Evolutionary conservation across 345 rosid species (phyloP).

Genomic region (Trapa incisa): DNA sequence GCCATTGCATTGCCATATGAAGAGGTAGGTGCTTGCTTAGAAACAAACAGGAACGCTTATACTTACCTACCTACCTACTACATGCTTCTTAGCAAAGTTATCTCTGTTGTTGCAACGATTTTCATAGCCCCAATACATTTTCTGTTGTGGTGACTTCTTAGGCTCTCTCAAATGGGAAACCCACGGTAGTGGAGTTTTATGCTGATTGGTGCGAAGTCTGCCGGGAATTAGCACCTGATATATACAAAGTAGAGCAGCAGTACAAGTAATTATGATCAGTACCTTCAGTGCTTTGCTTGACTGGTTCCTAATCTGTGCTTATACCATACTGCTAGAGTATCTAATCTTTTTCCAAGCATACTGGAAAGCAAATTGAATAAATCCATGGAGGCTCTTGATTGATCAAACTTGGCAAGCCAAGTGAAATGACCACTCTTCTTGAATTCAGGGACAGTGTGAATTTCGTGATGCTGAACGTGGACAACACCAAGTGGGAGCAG

Average conservation of each 20-base stretch:
- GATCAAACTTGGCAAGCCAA: background rate
- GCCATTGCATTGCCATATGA: conserved; percentile 62
- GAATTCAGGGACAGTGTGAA: conserved; percentile 62
- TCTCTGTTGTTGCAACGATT: background rate
- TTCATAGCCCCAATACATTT: too few species aligned
- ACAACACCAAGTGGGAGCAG: conserved; percentile 95
- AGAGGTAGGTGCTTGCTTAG: conserved; percentile 26
- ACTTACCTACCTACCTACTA: background rate
- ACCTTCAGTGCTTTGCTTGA: background rate
- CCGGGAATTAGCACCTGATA: conserved; percentile 82
- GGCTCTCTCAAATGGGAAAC: conserved; percentile 91
- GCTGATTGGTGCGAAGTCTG: conserved; percentile 99
- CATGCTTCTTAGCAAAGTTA: background rate
- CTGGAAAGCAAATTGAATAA: background rate
- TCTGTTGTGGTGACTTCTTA: background rate
- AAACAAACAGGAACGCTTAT: background rate
- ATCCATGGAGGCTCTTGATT: background rate
- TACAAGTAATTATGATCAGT: conserved; percentile 41
- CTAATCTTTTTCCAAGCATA: background rate
- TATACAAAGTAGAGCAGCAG: conserved; percentile 84
- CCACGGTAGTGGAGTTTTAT: conserved; percentile 90
- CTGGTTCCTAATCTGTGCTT: background rate
- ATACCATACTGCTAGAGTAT: background rate
- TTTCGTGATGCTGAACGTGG: conserved; percentile 93
- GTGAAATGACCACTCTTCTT: background rate